These are phyloP conservation scores for Gossypium australe DNA, from an alignment of 345 rosid genomes.

Conservation along the genomic window DNA sequence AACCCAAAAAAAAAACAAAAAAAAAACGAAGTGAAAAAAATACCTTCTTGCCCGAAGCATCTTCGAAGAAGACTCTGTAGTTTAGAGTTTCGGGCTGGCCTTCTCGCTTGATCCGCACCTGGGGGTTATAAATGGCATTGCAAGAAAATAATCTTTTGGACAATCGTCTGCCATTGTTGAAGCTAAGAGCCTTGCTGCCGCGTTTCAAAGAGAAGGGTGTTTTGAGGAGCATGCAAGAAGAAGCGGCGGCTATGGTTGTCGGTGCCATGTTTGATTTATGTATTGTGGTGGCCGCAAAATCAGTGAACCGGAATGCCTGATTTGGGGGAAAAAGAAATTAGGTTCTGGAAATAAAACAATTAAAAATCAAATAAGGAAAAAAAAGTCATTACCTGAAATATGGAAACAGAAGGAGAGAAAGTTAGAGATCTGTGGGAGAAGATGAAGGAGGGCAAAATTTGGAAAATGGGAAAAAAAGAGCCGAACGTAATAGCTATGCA, in stretches of 20 bases:
- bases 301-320: background rate
- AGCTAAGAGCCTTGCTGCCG: background rate
- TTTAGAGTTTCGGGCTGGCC: slow-evolving; percentile 17
- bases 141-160: background rate
- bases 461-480: too few relatives aligned
- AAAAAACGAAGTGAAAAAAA: background rate
- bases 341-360: too few relatives aligned
- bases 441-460: too few relatives aligned
- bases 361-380: too few relatives aligned
- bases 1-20: background rate
- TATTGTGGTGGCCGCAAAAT: background rate
- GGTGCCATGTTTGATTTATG: slow-evolving; percentile 1
- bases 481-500: too few relatives aligned
- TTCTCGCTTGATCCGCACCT: slow-evolving; percentile 16
- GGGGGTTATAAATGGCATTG: slow-evolving; percentile 19
- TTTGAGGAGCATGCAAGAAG: slow-evolving; percentile 8
- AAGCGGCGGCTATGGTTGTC: background rate
- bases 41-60: slow-evolving; percentile 18
- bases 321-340: too few relatives aligned
- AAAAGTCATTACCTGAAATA: too few relatives aligned
- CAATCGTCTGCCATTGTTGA: background rate
- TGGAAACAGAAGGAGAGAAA: too few relatives aligned
- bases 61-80: slow-evolving; percentile 19
- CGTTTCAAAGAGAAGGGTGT: slow-evolving; percentile 9
- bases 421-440: too few relatives aligned